Conservation (phyloP, 2,329 filamentous ascomycete genomes). For the Lasiodiplodia hormozganensis region DNA sequence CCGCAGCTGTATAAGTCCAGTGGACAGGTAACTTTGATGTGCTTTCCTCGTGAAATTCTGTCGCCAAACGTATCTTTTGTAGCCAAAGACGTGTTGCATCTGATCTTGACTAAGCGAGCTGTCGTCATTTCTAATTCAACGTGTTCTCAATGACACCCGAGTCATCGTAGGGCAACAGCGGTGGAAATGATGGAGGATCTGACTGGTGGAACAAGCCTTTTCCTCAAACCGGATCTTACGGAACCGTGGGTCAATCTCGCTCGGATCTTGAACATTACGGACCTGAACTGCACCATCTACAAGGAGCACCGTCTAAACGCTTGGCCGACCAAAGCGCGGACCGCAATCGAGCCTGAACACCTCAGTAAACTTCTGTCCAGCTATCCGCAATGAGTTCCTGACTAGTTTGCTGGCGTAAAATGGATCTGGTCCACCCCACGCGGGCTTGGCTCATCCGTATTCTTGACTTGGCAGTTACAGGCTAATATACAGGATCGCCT, state of each 20-base stretch:
- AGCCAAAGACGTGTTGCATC: not conserved
- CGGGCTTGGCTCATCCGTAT: constrained; percentile 18
- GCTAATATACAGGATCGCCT: constrained; percentile 23
- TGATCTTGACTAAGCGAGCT: not conserved
- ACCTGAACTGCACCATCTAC: not conserved
- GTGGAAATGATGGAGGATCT: not conserved
- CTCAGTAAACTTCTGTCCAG: not conserved
- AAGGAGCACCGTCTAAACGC: not conserved
- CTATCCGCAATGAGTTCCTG: not conserved
- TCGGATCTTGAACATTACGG: not conserved
- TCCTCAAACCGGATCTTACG: not conserved
- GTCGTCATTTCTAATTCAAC: not conserved
- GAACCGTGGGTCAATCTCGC: not conserved
- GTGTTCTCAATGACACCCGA: not conserved
- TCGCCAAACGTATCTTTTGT: no score
- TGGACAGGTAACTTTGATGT: no score
- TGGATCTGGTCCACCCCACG: not conserved
- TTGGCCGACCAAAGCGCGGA: constrained; percentile 7
- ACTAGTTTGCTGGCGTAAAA: not conserved
- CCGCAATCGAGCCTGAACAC: not conserved
- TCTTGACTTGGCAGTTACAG: constrained; percentile 25
- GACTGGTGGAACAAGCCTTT: not conserved
- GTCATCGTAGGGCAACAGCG: not conserved
- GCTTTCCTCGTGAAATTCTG: no score
- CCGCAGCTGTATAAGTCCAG: no score